phyloP scores from a whole-genome alignment of 805 yeast genomes.

The Schwanniomyces pseudopolymorphus region DNA sequence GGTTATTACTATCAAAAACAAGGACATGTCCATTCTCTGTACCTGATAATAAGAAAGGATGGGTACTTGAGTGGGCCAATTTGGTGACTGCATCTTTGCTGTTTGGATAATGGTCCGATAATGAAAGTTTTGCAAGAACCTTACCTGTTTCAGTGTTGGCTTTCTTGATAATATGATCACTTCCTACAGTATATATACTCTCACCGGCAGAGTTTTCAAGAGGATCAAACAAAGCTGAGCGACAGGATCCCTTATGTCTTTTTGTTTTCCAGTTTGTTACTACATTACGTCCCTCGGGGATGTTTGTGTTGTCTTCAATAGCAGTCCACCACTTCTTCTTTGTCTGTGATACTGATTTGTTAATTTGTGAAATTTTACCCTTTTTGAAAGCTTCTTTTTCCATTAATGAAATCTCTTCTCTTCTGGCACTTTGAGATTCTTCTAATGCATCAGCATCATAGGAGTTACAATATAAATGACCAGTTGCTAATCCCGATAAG shows the following conservation, averaged over 20 bases:
- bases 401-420: conserved; percentile 19
- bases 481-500: conserved; percentile 77
- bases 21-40: conserved; percentile 68
- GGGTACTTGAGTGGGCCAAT: conserved; percentile 44
- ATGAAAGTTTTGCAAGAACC: conserved; percentile 56
- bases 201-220: conserved; percentile 46
- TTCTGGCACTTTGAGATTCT: conserved; percentile 20
- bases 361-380: conserved; percentile 20
- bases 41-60: conserved; percentile 55
- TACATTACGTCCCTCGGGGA: conserved; percentile 25
- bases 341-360: conserved; percentile 27
- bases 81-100: conserved; percentile 40
- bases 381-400: conserved; percentile 25
- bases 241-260: conserved; percentile 86
- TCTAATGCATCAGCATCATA: conserved; percentile 55
- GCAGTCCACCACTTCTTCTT: conserved; percentile 49
- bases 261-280: conserved; percentile 74
- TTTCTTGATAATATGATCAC: conserved; percentile 75
- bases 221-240: conserved; percentile 68
- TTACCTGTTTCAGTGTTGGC: conserved; percentile 73
- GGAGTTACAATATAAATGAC: conserved; percentile 61
- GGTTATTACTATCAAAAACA: conserved; percentile 59
- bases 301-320: conserved; percentile 24
- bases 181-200: conserved; percentile 67
- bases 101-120: conserved; percentile 17